Evolutionary conservation across 495 filamentous ascomycete genomes (phyloP).

Genomic region (Annulohypoxylon maeteangense): DNA sequence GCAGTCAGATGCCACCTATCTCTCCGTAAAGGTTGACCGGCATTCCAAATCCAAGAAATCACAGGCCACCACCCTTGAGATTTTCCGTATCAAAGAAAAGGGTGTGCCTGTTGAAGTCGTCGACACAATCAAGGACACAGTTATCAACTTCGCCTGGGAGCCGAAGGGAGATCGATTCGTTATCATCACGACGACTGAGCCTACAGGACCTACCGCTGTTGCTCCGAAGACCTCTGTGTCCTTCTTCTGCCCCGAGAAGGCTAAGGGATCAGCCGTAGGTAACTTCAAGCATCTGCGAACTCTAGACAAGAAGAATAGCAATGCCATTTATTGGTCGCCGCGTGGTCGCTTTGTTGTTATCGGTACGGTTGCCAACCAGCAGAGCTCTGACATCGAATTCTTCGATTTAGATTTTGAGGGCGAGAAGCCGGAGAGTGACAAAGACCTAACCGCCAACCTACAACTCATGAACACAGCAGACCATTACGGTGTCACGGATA

Average conservation of each 20-base stretch:
- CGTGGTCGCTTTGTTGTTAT: conserved; percentile 94
- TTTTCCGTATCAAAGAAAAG: conserved; percentile 96
- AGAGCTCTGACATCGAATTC: conserved; percentile 95
- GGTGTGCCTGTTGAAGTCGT: conserved; percentile 98
- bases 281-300: conserved; percentile 96
- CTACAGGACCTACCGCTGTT: conserved; percentile 75
- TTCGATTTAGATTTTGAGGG: conserved; percentile 98
- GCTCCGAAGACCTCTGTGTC: conserved; percentile 94
- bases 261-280: conserved; percentile 77
- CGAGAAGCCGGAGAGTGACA: conserved; percentile 89
- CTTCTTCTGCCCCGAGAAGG: conserved; percentile 96
- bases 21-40: conserved; percentile 98
- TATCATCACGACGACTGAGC: conserved; percentile 92
- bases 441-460: conserved; percentile 93
- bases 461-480: conserved; percentile 91
- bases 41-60: conserved; percentile 99
- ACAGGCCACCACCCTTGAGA: conserved; percentile 94
- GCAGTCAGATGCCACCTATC: conserved; percentile 92
- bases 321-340: conserved; percentile 99
- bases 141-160: conserved; percentile 99
- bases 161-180: conserved; percentile 97
- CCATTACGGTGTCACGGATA: conserved; percentile 96
- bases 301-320: conserved; percentile 98
- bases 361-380: conserved; percentile 88
- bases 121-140: conserved; percentile 94